A percentile compares a stretch with the other conserved stretches of the same genome.
Conservation (phyloP, 352 stramenopile species). For the Globisporangium nodosum region DNA sequence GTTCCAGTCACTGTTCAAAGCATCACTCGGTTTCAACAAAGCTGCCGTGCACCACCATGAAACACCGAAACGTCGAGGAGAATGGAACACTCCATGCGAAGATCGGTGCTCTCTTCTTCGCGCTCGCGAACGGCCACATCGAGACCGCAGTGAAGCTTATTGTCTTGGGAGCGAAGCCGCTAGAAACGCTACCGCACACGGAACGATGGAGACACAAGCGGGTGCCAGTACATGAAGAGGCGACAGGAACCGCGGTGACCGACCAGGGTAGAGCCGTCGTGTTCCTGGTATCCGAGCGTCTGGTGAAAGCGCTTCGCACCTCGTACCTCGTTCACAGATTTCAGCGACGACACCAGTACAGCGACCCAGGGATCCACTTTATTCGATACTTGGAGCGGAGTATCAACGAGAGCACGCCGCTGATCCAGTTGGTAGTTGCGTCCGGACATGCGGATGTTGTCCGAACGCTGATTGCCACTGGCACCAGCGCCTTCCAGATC, state of each 20-base stretch:
- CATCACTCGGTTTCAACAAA: slow-evolving; percentile 1
- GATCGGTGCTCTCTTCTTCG: slow-evolving; percentile 39
- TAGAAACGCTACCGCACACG: slow-evolving; percentile 34
- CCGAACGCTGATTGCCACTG: slow-evolving; percentile 30
- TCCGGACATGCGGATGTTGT: slow-evolving; percentile 32
- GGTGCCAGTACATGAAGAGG: background rate
- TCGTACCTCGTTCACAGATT: slow-evolving; percentile 2
- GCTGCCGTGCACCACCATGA: background rate
- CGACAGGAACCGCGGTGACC: background rate
- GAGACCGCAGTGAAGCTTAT: slow-evolving; percentile 52
- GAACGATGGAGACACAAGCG: slow-evolving; percentile 13
- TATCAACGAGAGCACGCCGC: slow-evolving; percentile 30
- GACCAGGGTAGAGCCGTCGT: slow-evolving; percentile 3
- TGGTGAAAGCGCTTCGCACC: slow-evolving; percentile 19
- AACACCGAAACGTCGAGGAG: background rate
- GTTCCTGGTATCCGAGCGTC: slow-evolving; percentile 17
- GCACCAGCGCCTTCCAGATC: slow-evolving; percentile 34
- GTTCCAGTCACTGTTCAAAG: background rate
- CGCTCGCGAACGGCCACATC: slow-evolving; percentile 43
- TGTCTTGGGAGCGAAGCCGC: slow-evolving; percentile 40
- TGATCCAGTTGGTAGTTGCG: slow-evolving; percentile 34
- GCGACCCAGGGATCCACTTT: slow-evolving; percentile 20
- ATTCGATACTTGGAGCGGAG: slow-evolving; percentile 36
- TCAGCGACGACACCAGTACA: background rate
- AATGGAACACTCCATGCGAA: slow-evolving; percentile 10